Evolutionary conservation across 23 red algal species (phyloP).

Genomic region (Chondrus crispus): DNA sequence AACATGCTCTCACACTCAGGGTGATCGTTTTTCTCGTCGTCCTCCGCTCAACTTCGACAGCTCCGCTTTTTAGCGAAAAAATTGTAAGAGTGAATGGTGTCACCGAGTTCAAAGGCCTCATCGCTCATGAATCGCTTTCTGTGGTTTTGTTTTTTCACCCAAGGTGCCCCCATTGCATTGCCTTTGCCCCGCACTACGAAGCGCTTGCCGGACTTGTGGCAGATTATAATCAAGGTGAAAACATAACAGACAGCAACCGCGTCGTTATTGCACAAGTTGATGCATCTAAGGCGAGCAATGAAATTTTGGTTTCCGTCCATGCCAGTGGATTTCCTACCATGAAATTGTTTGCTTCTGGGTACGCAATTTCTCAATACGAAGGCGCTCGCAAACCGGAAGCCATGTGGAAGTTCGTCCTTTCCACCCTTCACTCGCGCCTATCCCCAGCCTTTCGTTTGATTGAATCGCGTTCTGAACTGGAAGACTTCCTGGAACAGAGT

Average conservation of each 20-base stretch:
- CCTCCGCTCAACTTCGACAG: no score
- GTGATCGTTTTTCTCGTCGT: no score
- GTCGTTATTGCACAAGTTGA: constrained; percentile 12
- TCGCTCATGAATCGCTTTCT: background rate
- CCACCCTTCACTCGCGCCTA: background rate
- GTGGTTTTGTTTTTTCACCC: constrained; percentile 33
- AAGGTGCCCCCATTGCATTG: constrained; percentile 1
- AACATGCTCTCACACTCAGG: no score
- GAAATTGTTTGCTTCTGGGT: background rate
- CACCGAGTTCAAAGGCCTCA: background rate
- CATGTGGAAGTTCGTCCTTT: background rate
- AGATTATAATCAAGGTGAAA: background rate
- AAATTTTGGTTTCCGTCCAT: background rate
- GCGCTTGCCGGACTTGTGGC: background rate
- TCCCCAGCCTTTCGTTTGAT: background rate
- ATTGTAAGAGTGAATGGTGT: background rate
- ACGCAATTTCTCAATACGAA: background rate
- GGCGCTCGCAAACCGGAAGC: background rate
- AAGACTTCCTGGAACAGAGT: background rate
- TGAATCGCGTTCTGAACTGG: background rate
- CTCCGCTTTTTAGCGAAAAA: no score
- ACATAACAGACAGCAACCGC: background rate
- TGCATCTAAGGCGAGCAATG: background rate
- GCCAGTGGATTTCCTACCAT: constrained; percentile 8
- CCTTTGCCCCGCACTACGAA: background rate